Evolutionary conservation across 2,329 filamentous ascomycete species (phyloP), one percentile per base, ranked within the genome.

Genomic region (Aspergillus brunneoviolaceus): DNA sequence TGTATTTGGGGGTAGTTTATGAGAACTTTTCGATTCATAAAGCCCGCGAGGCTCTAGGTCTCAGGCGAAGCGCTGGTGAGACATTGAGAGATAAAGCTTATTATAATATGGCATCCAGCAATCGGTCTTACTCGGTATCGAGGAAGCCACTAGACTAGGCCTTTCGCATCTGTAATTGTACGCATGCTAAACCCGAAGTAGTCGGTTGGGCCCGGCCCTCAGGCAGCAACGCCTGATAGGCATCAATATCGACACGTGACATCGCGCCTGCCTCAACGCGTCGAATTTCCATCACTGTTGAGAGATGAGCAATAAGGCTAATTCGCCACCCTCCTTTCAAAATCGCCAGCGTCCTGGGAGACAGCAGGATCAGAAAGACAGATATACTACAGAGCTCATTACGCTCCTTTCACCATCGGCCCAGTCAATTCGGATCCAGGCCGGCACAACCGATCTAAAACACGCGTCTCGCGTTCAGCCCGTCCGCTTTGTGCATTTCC

Each of bases 221-320:
- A 63, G 61, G 63, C 60, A 63, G 47, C 59, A 53, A 55, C 16
- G 39, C 21, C 21, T 52, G 55, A 50, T 51, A 53, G 60, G 39
- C 57, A 45, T 45, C 39, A 19, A 2, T 16, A 45, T 9, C 55
- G 23, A 2, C 74, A 76, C 74, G 73, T 76, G 74, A 76, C 57
- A 48, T 72, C 74, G 74, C 66, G 74, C 74, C 69, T 59, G 64
- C 59, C 60, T 64, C 56, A 68, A 75, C 73, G 74, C 72, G 73
- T 74, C 69, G 31, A 56, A 49, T 60, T 57, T 54, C 31, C 57
- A 42, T 55, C 35, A 60, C 58, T 61, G 57, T 64, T 57, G 55
- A 35, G 48, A 11, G 58, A 66, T 50, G 50, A 19, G 29, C 50
- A 55, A 56, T 55, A 52, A 51, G 45, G 31, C 47, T 31, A 23